Evolutionary conservation across 2,329 filamentous ascomycete species (phyloP).

Genomic region (Phoma herbarum): DNA sequence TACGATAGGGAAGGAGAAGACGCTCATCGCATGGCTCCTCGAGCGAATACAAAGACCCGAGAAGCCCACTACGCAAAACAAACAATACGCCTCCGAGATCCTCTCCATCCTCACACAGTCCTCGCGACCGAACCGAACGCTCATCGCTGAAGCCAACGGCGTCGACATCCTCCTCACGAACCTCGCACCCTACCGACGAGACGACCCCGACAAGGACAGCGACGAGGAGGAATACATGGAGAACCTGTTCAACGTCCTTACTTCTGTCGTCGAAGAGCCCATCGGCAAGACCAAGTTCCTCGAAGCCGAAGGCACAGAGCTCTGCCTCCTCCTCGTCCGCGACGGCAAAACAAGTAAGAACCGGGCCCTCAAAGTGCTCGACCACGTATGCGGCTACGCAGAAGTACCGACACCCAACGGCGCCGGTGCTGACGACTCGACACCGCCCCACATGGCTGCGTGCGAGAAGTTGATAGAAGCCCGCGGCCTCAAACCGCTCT

Average conservation of each 20-base stretch:
- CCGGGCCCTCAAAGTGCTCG: conserved; percentile 80
- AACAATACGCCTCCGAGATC: conserved; percentile 92
- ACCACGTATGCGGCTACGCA: conserved; percentile 76
- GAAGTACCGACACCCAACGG: conserved; percentile 17
- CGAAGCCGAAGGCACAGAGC: conserved; percentile 89
- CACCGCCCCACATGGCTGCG: conserved; percentile 59
- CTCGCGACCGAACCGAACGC: conserved; percentile 70
- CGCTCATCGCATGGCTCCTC: conserved; percentile 79
- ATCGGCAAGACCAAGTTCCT: conserved; percentile 82
- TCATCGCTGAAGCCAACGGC: conserved; percentile 72
- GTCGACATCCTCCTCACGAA: conserved; percentile 84
- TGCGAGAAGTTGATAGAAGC: conserved; percentile 82
- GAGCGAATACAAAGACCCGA: conserved; percentile 75
- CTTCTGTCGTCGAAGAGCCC: conserved; percentile 78
- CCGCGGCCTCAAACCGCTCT: conserved; percentile 83
- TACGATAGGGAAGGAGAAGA: conserved; percentile 73
- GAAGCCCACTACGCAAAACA: conserved; percentile 80
- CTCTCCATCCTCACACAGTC: conserved; percentile 87
- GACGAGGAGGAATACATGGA: conserved; percentile 96
- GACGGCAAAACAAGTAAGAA: conserved; percentile 82
- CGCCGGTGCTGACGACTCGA: conserved; percentile 33
- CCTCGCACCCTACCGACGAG: conserved; percentile 82
- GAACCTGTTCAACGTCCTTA: conserved; percentile 88
- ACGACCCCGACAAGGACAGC: conserved; percentile 83
- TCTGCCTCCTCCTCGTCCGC: conserved; percentile 85